These are phyloP conservation scores for Wickerhamomyces strasburgensis DNA, from an alignment of 805 yeast species.

Conservation along the genomic window DNA sequence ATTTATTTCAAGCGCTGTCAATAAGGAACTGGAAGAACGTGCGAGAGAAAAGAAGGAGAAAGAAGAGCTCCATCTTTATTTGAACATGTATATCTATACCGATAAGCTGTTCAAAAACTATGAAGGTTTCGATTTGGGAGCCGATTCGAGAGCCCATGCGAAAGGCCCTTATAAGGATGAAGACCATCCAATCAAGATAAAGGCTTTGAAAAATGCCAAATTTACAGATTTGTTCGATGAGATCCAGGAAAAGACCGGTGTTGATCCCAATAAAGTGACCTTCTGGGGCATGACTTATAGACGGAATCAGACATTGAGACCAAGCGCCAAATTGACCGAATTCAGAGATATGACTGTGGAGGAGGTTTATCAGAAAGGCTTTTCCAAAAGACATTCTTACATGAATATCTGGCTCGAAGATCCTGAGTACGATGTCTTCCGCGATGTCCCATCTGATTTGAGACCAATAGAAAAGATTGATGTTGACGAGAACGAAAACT, in stretches of 20 bases:
- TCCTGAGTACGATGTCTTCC: conserved; percentile 24
- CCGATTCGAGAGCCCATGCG: conserved; percentile 46
- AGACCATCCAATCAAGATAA: conserved; percentile 44
- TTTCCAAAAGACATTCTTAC: conserved; percentile 42
- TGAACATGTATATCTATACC: conserved; percentile 53
- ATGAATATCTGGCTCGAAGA: conserved; percentile 68
- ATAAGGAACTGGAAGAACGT: conserved; percentile 55
- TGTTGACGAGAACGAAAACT: conserved; percentile 15
- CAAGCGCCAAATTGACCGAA: conserved; percentile 38
- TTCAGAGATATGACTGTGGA: conserved; percentile 40
- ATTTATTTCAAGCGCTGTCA: conserved; percentile 62
- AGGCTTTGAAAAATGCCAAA: conserved; percentile 52
- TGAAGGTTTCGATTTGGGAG: conserved; percentile 73
- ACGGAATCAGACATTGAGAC: conserved; percentile 51
- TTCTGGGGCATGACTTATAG: conserved; percentile 66
- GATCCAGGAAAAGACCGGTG: conserved; percentile 42
- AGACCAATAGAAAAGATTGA: conserved; percentile 6
- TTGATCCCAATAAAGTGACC: conserved; percentile 36
- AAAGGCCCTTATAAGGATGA: conserved; percentile 42
- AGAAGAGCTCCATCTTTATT: conserved; percentile 67
- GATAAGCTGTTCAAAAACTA: conserved; percentile 49
- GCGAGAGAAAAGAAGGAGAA: conserved; percentile 50
- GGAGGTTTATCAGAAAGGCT: conserved; percentile 43
- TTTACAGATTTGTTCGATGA: conserved; percentile 44
- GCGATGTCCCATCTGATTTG: conserved; percentile 2